phyloP scores from a whole-genome alignment of 1,139 yeast genomes.

The Lizanozyma gosingica region DNA sequence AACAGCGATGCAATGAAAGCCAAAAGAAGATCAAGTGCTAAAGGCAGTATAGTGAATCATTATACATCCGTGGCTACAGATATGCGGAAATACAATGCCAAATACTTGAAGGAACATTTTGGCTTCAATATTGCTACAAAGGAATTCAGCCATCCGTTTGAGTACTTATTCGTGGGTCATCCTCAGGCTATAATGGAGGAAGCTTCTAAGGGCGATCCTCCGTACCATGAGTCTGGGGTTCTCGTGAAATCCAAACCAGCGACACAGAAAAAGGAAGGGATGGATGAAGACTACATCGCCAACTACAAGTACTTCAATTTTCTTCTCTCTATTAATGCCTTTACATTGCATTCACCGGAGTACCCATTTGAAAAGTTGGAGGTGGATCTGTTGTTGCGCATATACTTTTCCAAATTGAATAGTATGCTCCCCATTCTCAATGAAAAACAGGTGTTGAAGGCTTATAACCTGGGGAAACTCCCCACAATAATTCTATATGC shows the following conservation, averaged over 20 bases:
- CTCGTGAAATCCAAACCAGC: conserved; percentile 12
- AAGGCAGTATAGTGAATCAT: neutral
- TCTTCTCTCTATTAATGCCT: conserved; percentile 21
- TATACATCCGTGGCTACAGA: neutral
- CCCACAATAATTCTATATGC: conserved; percentile 20
- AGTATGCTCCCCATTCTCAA: conserved; percentile 25
- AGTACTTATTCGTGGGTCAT: conserved; percentile 19
- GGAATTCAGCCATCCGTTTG: conserved; percentile 13
- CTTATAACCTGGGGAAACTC: conserved; percentile 14
- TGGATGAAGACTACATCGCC: conserved; percentile 11
- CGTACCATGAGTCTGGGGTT: conserved; percentile 23
- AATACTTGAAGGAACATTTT: conserved; percentile 16
- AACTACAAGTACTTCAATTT: conserved; percentile 12
- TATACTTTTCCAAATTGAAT: conserved; percentile 26
- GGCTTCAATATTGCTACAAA: conserved; percentile 18
- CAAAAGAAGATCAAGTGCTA: neutral
- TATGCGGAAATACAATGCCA: neutral
- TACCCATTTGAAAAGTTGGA: conserved; percentile 16
- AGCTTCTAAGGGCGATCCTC: conserved; percentile 5
- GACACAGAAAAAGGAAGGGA: conserved; percentile 5
- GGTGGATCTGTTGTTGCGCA: conserved; percentile 14
- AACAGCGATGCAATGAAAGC: neutral
- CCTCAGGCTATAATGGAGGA: conserved; percentile 19
- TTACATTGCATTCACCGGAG: conserved; percentile 20
- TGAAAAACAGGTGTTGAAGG: conserved; percentile 21